Percentiles rank a stretch among this genome's conserved stretches.
These are phyloP conservation scores for Abelmoschus esculentus DNA, from an alignment of 345 rosid species.

Conservation along the genomic window DNA sequence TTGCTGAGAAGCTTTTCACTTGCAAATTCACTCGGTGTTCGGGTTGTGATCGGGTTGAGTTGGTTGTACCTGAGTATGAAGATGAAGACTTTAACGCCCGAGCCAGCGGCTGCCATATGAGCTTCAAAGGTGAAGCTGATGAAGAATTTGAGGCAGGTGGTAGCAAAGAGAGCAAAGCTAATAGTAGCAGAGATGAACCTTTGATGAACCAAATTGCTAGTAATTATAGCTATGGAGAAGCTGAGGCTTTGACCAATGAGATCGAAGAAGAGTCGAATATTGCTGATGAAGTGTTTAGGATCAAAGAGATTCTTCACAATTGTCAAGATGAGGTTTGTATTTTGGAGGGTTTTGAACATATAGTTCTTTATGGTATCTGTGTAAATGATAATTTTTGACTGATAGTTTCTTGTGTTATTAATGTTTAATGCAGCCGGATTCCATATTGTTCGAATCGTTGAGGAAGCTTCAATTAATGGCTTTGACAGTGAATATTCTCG, in stretches of 20 bases:
- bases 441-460: slow-evolving; percentile 60
- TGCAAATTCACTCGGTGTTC: slow-evolving; percentile 18
- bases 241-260: slow-evolving; percentile 85
- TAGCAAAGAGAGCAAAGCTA: slow-evolving; percentile 60
- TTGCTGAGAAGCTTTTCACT: background rate
- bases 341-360: background rate
- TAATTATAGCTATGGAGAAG: slow-evolving; percentile 63
- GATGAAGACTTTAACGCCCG: slow-evolving; percentile 13
- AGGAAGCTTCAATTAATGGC: slow-evolving; percentile 74
- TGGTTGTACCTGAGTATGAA: slow-evolving; percentile 35
- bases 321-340: slow-evolving; percentile 48
- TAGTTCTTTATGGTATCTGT: background rate
- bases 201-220: slow-evolving; percentile 40
- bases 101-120: slow-evolving; percentile 14
- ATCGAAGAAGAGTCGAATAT: slow-evolving; percentile 62
- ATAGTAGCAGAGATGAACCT: slow-evolving; percentile 42
- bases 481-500: slow-evolving; percentile 57
- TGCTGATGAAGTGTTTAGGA: slow-evolving; percentile 65
- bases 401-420: slow-evolving; percentile 10
- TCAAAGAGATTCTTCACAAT: slow-evolving; percentile 54
- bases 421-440: slow-evolving; percentile 47
- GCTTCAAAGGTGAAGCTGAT: slow-evolving; percentile 7
- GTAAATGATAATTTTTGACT: too few species aligned
- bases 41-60: slow-evolving; percentile 58
- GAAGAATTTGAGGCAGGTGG: slow-evolving; percentile 32